These are phyloP conservation scores for Pestalotiopsis sp. DNA, from an alignment of 2,329 filamentous ascomycete genomes.

Conservation along the genomic window DNA sequence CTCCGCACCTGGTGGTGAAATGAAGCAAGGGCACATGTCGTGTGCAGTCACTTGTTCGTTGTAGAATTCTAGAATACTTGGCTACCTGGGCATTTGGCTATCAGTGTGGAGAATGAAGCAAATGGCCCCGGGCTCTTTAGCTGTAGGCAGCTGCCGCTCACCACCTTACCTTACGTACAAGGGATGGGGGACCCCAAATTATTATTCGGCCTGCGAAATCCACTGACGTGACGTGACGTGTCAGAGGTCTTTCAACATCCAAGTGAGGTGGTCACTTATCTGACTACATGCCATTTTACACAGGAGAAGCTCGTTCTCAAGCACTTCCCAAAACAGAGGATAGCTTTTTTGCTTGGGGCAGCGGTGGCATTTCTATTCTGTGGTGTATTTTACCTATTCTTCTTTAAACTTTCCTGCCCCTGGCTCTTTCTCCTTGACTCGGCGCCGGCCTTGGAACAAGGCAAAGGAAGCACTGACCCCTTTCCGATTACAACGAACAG, in stretches of 20 bases:
- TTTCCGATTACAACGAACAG: conserved; percentile 3
- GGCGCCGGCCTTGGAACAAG: neutral
- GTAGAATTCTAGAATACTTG: too few relatives aligned
- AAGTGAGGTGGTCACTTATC: neutral
- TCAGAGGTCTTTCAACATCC: neutral
- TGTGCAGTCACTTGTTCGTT: too few relatives aligned
- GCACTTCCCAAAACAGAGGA: neutral
- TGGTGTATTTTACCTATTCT: neutral
- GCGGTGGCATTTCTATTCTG: neutral
- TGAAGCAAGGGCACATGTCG: too few relatives aligned
- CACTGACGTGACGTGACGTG: conserved; percentile 7
- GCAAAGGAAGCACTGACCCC: conserved; percentile 7
- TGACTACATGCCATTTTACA: neutral
- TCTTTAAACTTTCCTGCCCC: neutral
- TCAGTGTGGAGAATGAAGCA: too few relatives aligned
- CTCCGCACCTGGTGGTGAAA: too few relatives aligned
- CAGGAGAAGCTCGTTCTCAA: neutral
- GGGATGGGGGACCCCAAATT: too few relatives aligned
- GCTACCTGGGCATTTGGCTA: too few relatives aligned
- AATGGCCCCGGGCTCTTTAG: too few relatives aligned
- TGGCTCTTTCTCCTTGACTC: neutral
- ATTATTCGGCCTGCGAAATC: neutral
- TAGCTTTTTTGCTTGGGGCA: neutral
- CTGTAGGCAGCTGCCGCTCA: too few relatives aligned
- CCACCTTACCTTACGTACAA: too few relatives aligned